A percentile compares a stretch with the other conserved stretches of the same genome.
Conservation (phyloP, 1,139 yeast species). For the Pichia sp. region DNA sequence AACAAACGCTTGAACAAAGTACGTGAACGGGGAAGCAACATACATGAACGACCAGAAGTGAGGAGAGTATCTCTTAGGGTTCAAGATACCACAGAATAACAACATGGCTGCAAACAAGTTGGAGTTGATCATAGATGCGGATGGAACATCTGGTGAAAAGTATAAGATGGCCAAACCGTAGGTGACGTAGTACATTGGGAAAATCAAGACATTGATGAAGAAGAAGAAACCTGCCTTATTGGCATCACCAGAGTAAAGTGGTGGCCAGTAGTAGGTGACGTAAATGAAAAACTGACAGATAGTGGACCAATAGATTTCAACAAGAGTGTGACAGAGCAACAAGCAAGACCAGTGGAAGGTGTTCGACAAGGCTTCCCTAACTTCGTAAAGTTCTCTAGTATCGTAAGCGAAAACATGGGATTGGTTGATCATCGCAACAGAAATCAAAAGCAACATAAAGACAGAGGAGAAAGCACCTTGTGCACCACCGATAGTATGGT, state of each 20-base stretch:
- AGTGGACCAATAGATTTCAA: constrained; percentile 50
- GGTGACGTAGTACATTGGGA: constrained; percentile 46
- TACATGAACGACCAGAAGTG: constrained; percentile 49
- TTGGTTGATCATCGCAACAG: constrained; percentile 50
- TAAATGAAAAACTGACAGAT: constrained; percentile 46
- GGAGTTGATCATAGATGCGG: constrained; percentile 50
- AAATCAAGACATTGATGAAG: constrained; percentile 43
- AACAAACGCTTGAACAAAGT: constrained; percentile 47
- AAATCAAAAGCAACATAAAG: constrained; percentile 41
- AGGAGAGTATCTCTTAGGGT: constrained; percentile 46
- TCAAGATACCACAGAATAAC: constrained; percentile 55
- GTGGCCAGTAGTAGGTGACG: constrained; percentile 49
- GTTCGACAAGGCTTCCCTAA: constrained; percentile 55
- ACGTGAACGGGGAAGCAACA: constrained; percentile 61
- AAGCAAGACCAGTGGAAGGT: constrained; percentile 59
- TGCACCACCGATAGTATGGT: constrained; percentile 43
- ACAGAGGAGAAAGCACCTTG: constrained; percentile 41
- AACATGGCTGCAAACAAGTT: constrained; percentile 46
- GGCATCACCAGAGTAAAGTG: constrained; percentile 37
- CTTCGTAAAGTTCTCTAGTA: constrained; percentile 50
- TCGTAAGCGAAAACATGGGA: constrained; percentile 47
- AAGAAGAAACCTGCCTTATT: constrained; percentile 46
- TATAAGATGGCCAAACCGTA: constrained; percentile 47
- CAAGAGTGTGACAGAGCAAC: constrained; percentile 41
- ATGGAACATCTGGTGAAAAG: constrained; percentile 52